A percentile compares a stretch with the other conserved stretches of the same genome.
These are phyloP conservation scores for Corylus avellana DNA, from an alignment of 306 rosid genomes.

Conservation along the genomic window DNA sequence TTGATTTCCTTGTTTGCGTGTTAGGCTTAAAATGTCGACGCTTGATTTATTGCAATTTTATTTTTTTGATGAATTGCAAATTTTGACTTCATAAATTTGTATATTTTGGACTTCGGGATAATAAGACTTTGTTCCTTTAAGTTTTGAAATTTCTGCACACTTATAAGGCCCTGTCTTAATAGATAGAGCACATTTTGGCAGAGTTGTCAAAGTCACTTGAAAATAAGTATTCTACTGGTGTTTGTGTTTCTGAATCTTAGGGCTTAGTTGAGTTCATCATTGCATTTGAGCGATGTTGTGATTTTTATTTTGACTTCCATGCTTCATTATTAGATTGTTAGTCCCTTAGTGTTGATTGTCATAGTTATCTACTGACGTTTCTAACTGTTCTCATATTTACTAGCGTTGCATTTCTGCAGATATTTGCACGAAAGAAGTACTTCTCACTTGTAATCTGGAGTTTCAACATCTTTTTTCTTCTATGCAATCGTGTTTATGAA, in stretches of 20 bases:
- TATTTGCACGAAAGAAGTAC: constrained; percentile 61
- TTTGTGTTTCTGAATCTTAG: not conserved
- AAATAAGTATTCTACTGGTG: not conserved
- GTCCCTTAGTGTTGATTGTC: not conserved
- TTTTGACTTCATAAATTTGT: not conserved
- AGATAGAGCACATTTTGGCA: not conserved
- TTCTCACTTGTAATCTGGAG: constrained; percentile 71
- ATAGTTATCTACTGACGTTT: constrained; percentile 15
- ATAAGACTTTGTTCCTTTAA: too few species aligned
- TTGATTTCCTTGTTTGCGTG: not conserved
- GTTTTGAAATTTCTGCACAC: too few species aligned
- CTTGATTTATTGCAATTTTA: not conserved
- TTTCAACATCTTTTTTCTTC: constrained; percentile 82
- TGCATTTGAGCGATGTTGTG: not conserved
- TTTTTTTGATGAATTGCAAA: not conserved
- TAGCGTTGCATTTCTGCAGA: constrained; percentile 47
- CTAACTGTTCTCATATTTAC: constrained; percentile 20
- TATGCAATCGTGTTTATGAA: constrained; percentile 82
- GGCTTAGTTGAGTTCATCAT: constrained; percentile 6
- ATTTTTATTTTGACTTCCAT: not conserved
- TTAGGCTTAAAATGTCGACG: not conserved
- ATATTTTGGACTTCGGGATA: too few species aligned
- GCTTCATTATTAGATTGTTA: not conserved
- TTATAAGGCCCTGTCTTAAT: not conserved
- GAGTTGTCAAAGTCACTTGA: not conserved